Evolutionary conservation across 495 filamentous ascomycete species (phyloP).

Genomic region (Pyrenula massariospora): DNA sequence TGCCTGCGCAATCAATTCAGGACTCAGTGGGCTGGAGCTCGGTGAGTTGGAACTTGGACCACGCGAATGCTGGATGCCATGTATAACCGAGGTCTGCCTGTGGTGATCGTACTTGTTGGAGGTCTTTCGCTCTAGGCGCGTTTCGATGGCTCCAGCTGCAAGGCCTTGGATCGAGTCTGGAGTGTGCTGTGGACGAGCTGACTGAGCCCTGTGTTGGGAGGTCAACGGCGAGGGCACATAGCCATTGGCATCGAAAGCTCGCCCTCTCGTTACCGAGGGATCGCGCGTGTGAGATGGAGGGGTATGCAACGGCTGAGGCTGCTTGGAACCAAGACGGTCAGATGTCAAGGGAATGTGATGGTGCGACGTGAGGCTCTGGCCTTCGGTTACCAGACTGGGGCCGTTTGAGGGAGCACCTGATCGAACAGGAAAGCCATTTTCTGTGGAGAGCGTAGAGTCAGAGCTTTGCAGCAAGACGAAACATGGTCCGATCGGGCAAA

Average conservation of each 20-base stretch:
- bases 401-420: constrained; percentile 5
- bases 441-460: constrained; percentile 12
- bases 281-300: constrained; percentile 17
- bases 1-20: constrained; percentile 61
- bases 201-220: constrained; percentile 18
- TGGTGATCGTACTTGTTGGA: constrained; percentile 76
- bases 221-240: constrained; percentile 28
- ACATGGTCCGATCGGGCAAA: constrained; percentile 10
- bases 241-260: constrained; percentile 23
- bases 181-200: constrained; percentile 41
- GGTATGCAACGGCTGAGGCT: constrained; percentile 38
- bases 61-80: constrained; percentile 87
- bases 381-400: constrained; percentile 27
- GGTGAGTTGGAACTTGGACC: constrained; percentile 63
- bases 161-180: constrained; percentile 30
- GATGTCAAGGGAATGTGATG: constrained; percentile 27
- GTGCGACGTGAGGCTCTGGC: constrained; percentile 27
- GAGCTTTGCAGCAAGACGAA: constrained; percentile 5
- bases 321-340: constrained; percentile 28
- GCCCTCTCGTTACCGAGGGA: constrained; percentile 14
- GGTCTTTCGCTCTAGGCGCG: constrained; percentile 53
- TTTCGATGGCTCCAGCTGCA: constrained; percentile 34
- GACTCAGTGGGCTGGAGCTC: constrained; percentile 65
- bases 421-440: constrained; percentile 4
- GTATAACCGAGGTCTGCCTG: constrained; percentile 86